Conservation (phyloP, 2,329 filamentous ascomycete species). For the Colletotrichum cuscutae region DNA sequence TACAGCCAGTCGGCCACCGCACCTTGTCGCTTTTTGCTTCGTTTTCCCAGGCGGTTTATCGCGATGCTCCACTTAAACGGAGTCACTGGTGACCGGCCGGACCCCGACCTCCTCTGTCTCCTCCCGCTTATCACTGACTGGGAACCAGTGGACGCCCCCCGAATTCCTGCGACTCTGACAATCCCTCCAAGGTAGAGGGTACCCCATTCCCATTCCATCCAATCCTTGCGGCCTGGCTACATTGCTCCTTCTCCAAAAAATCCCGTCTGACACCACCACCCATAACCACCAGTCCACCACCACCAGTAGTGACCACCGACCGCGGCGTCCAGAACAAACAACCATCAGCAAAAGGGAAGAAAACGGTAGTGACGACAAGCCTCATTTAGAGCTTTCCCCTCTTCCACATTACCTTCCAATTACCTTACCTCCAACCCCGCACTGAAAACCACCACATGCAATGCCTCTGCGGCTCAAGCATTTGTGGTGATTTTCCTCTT, state of each 20-base stretch:
- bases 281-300: not conserved
- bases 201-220: not conserved
- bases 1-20: not conserved
- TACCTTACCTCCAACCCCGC: slow-evolving; percentile 21
- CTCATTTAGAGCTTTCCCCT: slow-evolving; percentile 29
- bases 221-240: not conserved
- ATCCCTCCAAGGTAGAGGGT: not conserved
- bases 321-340: not conserved
- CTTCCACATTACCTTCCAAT: not conserved
- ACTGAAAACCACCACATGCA: slow-evolving; percentile 30
- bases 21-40: not conserved
- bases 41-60: not conserved
- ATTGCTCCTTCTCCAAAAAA: slow-evolving; percentile 17
- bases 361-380: slow-evolving; percentile 23
- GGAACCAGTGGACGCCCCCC: slow-evolving; percentile 13
- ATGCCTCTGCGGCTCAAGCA: slow-evolving; percentile 20
- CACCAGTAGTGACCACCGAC: slow-evolving; percentile 14
- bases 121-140: slow-evolving; percentile 29
- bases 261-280: not conserved
- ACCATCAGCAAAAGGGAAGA: slow-evolving; percentile 4
- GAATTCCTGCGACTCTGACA: not conserved
- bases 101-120: slow-evolving; percentile 27
- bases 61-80: slow-evolving; percentile 5
- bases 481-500: slow-evolving; percentile 26
- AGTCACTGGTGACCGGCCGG: slow-evolving; percentile 28